These are phyloP conservation scores for Brasenia schreberi DNA, from an alignment of 164 flowering plant species.

Conservation along the genomic window DNA sequence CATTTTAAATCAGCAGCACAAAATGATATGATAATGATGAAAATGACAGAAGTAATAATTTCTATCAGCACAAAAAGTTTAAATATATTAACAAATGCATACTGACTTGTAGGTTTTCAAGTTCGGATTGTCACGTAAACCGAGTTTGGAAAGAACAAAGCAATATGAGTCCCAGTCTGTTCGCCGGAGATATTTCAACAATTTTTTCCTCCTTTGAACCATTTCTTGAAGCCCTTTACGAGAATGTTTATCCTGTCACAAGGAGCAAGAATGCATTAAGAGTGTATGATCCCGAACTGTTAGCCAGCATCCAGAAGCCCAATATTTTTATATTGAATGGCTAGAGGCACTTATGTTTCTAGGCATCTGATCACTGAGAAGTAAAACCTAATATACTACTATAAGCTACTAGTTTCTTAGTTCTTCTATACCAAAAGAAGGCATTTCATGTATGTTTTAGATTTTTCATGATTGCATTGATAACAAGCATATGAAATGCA, in stretches of 20 bases:
- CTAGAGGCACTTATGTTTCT: too few relatives aligned
- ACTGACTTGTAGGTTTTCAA: slow-evolving; percentile 20
- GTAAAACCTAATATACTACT: too few relatives aligned
- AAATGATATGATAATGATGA: too few relatives aligned
- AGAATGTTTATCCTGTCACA: slow-evolving; percentile 71
- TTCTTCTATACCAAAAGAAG: neutral
- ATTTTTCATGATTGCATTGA: too few relatives aligned
- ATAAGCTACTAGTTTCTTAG: too few relatives aligned
- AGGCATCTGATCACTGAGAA: too few relatives aligned
- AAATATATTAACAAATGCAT: neutral
- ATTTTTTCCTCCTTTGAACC: slow-evolving; percentile 73
- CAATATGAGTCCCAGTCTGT: slow-evolving; percentile 94
- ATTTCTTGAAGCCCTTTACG: slow-evolving; percentile 64
- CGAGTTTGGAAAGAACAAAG: slow-evolving; percentile 55
- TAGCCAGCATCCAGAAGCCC: neutral
- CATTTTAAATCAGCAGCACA: too few relatives aligned
- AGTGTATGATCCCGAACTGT: neutral
- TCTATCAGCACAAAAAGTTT: too few relatives aligned
- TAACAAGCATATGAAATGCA: too few relatives aligned
- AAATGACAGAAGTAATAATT: too few relatives aligned
- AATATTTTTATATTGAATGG: too few relatives aligned
- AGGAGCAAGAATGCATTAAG: neutral
- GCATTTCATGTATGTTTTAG: neutral
- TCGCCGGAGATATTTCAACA: slow-evolving; percentile 71
- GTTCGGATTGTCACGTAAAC: slow-evolving; percentile 66